Evolutionary conservation across 345 rosid genomes (phyloP), one percentile per base, ranked within the genome.

Genomic region (Citropsis articulata): DNA sequence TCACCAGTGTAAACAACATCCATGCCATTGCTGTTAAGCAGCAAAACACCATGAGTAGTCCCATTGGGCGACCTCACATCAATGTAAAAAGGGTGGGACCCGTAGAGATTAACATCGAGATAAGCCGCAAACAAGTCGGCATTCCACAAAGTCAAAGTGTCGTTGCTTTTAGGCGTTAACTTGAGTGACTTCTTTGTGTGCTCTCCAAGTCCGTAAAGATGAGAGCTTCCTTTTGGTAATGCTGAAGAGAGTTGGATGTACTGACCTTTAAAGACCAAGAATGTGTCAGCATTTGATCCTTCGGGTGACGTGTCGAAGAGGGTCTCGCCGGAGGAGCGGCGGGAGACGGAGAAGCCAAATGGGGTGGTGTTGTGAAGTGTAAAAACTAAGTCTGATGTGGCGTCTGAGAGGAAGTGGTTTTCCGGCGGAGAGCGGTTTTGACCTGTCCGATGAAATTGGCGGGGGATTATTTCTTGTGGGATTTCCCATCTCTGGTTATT

Each of bases 11-110:
- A 86, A 57, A 65, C 50, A 8, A 89, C 59, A 25, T 89, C 88
- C 90, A 85, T 89, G 0, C 90, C 91, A 65, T 89, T 89, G 38
- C 88, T 85, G 73, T 85, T 87, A 33, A 89, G 75, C 27, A 89
- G 45, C 81, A 89, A 56, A 16, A 89, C 90, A 0, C 90, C 59
- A 16, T 69, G 72, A 69, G 72, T 69, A 25, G 35, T 45, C 59
- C 72, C 59, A 18, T 69, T 0, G 2, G 72, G 72, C 35, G 72
- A 69, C 48, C 72, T 69, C 12, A 69, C 35, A 45, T 69, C 72
- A 27, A 69, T 69, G 72, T 69, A 69, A 69, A 69, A 69, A 13
- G 72, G 59, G 6, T 69, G 72, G 18, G 59, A 69, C 2, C 72
- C 72, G 7, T 69, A 69, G 57, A 69, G 72, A 27, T 69, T 69